Evolutionary conservation across 1,284 basidiomycete genomes (phyloP).

Genomic region (Somion occarium): DNA sequence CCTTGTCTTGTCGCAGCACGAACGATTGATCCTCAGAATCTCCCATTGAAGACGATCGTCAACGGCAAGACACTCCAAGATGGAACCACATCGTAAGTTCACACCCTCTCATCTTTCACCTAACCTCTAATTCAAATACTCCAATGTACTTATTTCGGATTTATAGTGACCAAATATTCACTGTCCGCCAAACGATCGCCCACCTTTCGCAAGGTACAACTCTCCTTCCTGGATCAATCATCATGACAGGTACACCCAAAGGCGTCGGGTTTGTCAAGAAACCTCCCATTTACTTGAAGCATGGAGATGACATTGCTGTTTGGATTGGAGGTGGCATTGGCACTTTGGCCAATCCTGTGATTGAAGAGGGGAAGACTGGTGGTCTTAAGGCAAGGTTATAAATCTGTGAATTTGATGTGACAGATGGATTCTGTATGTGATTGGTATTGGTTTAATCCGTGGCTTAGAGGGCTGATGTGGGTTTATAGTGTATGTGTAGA

Average conservation of each 20-base stretch:
- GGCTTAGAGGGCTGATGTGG: no score
- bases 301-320: conserved; percentile 71
- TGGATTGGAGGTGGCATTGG: conserved; percentile 67
- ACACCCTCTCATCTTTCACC: conserved; percentile 19
- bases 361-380: conserved; percentile 48
- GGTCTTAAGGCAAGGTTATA: conserved; percentile 37
- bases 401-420: no score
- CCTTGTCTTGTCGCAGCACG: conserved; percentile 70
- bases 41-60: conserved; percentile 62
- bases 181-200: conserved; percentile 64
- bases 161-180: conserved; percentile 70
- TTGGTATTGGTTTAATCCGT: no score
- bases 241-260: conserved; percentile 76
- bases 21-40: conserved; percentile 65
- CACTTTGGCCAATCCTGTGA: conserved; percentile 68
- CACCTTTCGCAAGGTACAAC: conserved; percentile 87
- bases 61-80: conserved; percentile 72
- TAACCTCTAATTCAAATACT: conserved; percentile 9
- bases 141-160: background rate
- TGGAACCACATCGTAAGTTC: conserved; percentile 63
- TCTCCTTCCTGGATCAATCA: conserved; percentile 75
- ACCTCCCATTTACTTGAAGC: conserved; percentile 65
- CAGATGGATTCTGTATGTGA: no score
- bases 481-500: no score
- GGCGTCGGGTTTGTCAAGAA: conserved; percentile 76